These are phyloP conservation scores for Heracleum sosnowskyi DNA, from an alignment of 129 eudicot genomes.

Conservation along the genomic window DNA sequence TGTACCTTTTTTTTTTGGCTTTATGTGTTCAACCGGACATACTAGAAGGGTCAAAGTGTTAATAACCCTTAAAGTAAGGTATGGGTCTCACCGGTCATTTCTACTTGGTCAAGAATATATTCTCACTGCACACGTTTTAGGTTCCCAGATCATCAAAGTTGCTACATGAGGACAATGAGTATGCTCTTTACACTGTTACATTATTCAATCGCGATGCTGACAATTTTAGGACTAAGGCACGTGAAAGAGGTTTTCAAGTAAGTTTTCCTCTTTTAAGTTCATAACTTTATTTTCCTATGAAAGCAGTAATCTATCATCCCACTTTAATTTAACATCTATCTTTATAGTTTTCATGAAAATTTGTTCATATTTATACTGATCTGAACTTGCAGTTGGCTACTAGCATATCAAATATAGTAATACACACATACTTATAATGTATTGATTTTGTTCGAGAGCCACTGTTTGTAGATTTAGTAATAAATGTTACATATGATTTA, in stretches of 20 bases:
- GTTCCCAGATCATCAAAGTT: constrained; percentile 98
- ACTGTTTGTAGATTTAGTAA: background rate
- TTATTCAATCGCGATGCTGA: constrained; percentile 83
- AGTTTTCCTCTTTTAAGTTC: constrained; percentile 17
- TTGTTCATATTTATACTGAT: background rate
- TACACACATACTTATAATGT: background rate
- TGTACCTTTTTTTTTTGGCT: background rate
- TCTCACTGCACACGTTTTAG: constrained; percentile 44
- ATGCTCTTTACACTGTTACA: constrained; percentile 79
- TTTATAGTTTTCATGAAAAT: background rate
- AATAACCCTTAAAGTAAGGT: background rate
- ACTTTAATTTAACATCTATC: background rate
- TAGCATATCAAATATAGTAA: background rate
- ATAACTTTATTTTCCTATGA: background rate
- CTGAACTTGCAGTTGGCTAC: background rate
- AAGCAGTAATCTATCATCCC: background rate
- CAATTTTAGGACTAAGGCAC: constrained; percentile 78
- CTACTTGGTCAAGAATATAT: background rate
- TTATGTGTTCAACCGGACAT: background rate
- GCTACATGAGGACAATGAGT: constrained; percentile 82
- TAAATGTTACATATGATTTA: constrained; percentile 24
- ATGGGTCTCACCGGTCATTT: background rate
- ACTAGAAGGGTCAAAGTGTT: background rate
- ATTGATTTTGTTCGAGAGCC: background rate
- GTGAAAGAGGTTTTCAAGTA: constrained; percentile 89